Evolutionary conservation across 495 filamentous ascomycete species (phyloP).

Genomic region (Poronia punctata): DNA sequence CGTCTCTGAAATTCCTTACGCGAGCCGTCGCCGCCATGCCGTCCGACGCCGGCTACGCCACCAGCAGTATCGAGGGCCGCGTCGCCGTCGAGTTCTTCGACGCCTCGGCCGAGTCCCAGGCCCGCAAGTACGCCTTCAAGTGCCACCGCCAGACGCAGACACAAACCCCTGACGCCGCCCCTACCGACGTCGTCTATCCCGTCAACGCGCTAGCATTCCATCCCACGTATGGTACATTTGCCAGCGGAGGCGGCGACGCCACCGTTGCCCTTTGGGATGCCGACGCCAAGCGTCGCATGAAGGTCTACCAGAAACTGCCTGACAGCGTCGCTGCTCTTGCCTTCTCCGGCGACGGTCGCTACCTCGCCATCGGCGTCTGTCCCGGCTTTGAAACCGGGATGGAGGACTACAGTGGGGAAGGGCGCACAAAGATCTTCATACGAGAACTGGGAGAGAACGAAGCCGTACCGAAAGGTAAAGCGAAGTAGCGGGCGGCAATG

Average conservation of each 20-base stretch:
- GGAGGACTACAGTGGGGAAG: slow-evolving; percentile 63
- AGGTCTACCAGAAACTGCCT: slow-evolving; percentile 79
- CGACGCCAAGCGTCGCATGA: slow-evolving; percentile 79
- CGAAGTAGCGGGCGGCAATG: slow-evolving; percentile 30
- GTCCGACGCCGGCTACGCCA: slow-evolving; percentile 85
- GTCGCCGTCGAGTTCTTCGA: slow-evolving; percentile 98
- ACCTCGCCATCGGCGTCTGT: slow-evolving; percentile 75
- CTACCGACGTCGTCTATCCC: slow-evolving; percentile 79
- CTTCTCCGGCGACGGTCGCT: slow-evolving; percentile 75
- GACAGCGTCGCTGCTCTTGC: slow-evolving; percentile 68
- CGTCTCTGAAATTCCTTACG: slow-evolving; percentile 91
- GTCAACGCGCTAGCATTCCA: slow-evolving; percentile 94
- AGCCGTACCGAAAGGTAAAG: slow-evolving; percentile 74
- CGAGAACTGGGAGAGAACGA: slow-evolving; percentile 80
- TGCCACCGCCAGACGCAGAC: slow-evolving; percentile 69
- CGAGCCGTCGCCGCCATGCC: slow-evolving; percentile 95
- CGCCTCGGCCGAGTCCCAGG: slow-evolving; percentile 71
- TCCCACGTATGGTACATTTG: slow-evolving; percentile 85
- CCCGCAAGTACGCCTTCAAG: slow-evolving; percentile 96
- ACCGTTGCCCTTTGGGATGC: slow-evolving; percentile 96
- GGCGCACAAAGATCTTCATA: slow-evolving; percentile 68
- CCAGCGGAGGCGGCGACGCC: slow-evolving; percentile 86
- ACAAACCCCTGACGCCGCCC: slow-evolving; percentile 16
- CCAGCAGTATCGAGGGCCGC: slow-evolving; percentile 81
- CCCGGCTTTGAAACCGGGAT: slow-evolving; percentile 90